phyloP scores from a whole-genome alignment of 139 green algal genomes.

The Picochlorum sp. region DNA sequence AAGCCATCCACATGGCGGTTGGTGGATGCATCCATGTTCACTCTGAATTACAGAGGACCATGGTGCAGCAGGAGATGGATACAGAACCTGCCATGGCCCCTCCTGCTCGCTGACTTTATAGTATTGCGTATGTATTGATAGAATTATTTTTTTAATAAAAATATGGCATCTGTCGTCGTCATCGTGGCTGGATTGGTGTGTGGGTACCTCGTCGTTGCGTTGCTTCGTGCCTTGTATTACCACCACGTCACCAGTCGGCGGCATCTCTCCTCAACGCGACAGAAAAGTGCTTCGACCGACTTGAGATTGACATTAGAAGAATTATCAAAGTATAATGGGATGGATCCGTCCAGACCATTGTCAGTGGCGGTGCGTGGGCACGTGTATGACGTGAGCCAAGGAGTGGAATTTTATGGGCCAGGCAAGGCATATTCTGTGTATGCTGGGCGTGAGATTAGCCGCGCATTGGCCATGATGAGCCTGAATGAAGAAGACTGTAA shows the following conservation, averaged over 20 bases:
- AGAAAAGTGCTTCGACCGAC: neutral
- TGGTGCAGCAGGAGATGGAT: too few species aligned
- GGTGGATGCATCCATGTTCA: slow-evolving; percentile 50
- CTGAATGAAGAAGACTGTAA: slow-evolving; percentile 32
- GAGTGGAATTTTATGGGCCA: slow-evolving; percentile 58
- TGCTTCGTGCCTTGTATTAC: neutral
- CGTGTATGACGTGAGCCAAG: slow-evolving; percentile 64
- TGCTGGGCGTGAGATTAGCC: slow-evolving; percentile 47
- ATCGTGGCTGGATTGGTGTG: neutral
- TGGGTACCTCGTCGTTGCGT: neutral
- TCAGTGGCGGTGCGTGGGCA: slow-evolving; percentile 53
- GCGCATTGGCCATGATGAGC: slow-evolving; percentile 48
- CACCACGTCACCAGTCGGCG: neutral
- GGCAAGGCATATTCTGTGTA: slow-evolving; percentile 38
- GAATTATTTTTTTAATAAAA: neutral
- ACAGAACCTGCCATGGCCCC: too few species aligned
- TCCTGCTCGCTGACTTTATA: too few species aligned
- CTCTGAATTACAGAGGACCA: slow-evolving; percentile 22
- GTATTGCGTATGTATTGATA: too few species aligned
- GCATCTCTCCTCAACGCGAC: neutral
- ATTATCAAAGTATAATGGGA: slow-evolving; percentile 52
- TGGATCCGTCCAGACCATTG: slow-evolving; percentile 54
- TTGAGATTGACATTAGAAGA: slow-evolving; percentile 46
- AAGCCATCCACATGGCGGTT: slow-evolving; percentile 54
- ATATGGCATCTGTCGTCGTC: neutral